Percentiles rank a stretch among this genome's conserved stretches.
Conservation (phyloP, 23 red algal species). For the Gracilaria caudata region DNA sequence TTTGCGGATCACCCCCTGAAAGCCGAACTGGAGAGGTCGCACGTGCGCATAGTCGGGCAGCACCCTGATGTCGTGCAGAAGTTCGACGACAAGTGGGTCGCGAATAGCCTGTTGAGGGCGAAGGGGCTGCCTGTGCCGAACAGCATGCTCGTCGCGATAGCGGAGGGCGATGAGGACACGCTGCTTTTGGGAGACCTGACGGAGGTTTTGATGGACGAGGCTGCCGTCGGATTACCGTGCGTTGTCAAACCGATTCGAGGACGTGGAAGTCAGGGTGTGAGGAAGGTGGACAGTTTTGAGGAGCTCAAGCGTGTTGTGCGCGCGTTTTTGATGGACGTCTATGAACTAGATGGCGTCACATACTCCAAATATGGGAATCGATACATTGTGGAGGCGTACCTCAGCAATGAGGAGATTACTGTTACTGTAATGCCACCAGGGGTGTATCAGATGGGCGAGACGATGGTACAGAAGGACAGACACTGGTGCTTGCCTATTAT, state of each 20-base stretch:
- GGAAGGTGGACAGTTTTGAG: background rate
- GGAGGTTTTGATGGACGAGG: background rate
- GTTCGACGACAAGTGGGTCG: conserved; percentile 29
- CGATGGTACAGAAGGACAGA: background rate
- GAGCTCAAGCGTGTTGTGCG: background rate
- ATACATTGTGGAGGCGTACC: conserved; percentile 12
- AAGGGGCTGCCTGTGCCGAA: conserved; percentile 4
- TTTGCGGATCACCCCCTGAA: conserved; percentile 15
- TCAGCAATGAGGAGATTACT: conserved; percentile 18
- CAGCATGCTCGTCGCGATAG: conserved; percentile 6
- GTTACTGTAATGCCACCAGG: conserved; percentile 21
- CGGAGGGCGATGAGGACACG: background rate
- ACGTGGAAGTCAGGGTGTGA: conserved; percentile 1
- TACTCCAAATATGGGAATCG: background rate
- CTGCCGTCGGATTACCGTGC: conserved; percentile 3
- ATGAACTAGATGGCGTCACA: too few relatives aligned
- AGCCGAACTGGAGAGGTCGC: background rate
- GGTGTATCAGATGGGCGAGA: background rate
- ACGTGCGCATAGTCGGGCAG: conserved; percentile 4
- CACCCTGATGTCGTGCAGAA: background rate
- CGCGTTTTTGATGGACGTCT: background rate
- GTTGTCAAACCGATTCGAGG: conserved; percentile 21
- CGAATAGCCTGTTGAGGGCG: background rate
- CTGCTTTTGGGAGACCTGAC: background rate
- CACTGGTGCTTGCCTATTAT: conserved; percentile 6